Conservation (phyloP, 1,284 basidiomycete species). For the Leccinum subspadiceum region DNA sequence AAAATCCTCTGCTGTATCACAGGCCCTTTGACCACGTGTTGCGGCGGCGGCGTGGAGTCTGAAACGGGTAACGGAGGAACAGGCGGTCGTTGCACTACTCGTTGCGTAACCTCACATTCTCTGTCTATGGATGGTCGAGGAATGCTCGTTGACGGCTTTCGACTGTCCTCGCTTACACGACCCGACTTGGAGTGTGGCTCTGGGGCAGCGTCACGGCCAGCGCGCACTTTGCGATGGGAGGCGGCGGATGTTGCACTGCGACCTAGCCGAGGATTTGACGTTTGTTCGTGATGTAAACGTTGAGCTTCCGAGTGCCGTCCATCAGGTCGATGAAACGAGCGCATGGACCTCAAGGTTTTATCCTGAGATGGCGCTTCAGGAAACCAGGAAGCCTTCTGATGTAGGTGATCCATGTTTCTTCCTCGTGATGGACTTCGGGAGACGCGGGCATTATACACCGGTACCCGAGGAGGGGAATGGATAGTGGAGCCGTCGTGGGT, state of each 20-base stretch:
- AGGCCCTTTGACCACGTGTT: slow-evolving; percentile 21
- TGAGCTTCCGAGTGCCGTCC: slow-evolving; percentile 32
- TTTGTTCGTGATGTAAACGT: slow-evolving; percentile 31
- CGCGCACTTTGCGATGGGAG: slow-evolving; percentile 13
- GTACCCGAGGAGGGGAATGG: slow-evolving; percentile 10
- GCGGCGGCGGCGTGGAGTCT: slow-evolving; percentile 29
- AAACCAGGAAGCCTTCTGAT: slow-evolving; percentile 18
- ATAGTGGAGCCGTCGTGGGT: slow-evolving; percentile 8
- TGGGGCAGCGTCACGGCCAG: slow-evolving; percentile 16
- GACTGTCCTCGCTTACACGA: slow-evolving; percentile 30
- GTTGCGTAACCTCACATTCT: slow-evolving; percentile 22
- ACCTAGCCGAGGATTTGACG: slow-evolving; percentile 33
- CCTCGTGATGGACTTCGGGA: slow-evolving; percentile 25
- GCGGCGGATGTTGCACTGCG: slow-evolving; percentile 29
- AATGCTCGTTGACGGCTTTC: slow-evolving; percentile 21
- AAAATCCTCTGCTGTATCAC: slow-evolving; percentile 66
- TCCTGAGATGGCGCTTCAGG: slow-evolving; percentile 31
- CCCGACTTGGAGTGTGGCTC: slow-evolving; percentile 19
- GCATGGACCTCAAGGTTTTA: slow-evolving; percentile 45
- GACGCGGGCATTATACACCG: slow-evolving; percentile 14
- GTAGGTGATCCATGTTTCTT: slow-evolving; percentile 23
- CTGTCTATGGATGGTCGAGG: slow-evolving; percentile 27
- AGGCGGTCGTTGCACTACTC: slow-evolving; percentile 30
- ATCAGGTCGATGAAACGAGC: slow-evolving; percentile 56
- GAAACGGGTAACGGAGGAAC: slow-evolving; percentile 38